Conservation (phyloP, 257 asterid genomes). For the Hygrophila difformis region DNA sequence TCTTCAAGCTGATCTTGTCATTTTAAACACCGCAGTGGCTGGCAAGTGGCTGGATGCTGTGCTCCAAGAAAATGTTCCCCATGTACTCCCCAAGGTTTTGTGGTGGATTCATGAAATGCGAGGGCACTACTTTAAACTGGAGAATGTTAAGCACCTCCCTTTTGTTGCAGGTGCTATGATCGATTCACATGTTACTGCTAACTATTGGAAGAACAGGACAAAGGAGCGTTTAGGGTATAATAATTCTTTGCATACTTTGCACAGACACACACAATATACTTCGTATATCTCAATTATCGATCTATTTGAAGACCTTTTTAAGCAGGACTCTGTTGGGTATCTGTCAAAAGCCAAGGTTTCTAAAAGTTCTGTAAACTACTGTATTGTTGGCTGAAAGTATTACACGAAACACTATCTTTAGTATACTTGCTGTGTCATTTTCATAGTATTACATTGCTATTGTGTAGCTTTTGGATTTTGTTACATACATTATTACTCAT, state of each 20-base stretch:
- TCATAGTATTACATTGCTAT: too few species aligned
- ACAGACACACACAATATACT: neutral
- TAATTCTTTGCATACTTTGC: constrained; percentile 12
- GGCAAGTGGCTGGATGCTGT: constrained; percentile 97
- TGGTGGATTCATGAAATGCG: constrained; percentile 99
- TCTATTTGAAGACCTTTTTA: constrained; percentile 12
- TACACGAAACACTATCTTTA: too few species aligned
- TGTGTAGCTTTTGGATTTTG: too few species aligned
- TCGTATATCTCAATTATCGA: constrained; percentile 1
- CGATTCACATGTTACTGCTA: constrained; percentile 86
- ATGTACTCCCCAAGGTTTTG: constrained; percentile 88
- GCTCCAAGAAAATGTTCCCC: constrained; percentile 62
- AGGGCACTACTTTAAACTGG: constrained; percentile 95
- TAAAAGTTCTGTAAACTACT: too few species aligned
- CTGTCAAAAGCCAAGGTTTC: too few species aligned
- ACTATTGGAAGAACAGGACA: constrained; percentile 88
- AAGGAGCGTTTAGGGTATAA: constrained; percentile 66
- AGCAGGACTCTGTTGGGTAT: neutral
- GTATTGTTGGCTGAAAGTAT: too few species aligned
- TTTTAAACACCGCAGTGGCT: constrained; percentile 91
- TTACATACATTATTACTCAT: too few species aligned
- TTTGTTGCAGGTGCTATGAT: constrained; percentile 99
- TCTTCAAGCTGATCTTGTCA: constrained; percentile 73
- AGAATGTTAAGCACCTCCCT: constrained; percentile 97
- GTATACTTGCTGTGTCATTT: too few species aligned